Evolutionary conservation across 768 basidiomycete genomes (phyloP).

Genomic region (Boletellus ananiceps): DNA sequence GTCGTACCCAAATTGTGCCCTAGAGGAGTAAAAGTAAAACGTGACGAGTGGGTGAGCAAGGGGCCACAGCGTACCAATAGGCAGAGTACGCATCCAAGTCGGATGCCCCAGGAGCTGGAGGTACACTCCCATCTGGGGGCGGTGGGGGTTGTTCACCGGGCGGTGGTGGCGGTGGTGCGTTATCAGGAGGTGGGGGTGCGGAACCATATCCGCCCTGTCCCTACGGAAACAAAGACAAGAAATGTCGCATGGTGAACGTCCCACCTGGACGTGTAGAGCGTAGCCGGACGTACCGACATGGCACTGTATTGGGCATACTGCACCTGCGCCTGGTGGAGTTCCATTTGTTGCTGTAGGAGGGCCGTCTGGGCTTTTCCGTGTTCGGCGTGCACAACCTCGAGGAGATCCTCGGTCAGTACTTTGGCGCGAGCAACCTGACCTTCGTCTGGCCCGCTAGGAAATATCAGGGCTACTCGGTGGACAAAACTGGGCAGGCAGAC

Average conservation of each 20-base stretch:
- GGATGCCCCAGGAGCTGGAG: constrained; percentile 45
- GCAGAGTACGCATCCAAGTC: constrained; percentile 51
- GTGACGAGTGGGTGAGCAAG: not conserved
- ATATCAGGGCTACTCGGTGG: constrained; percentile 11
- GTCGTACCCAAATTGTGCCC: constrained; percentile 85
- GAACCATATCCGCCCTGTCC: constrained; percentile 32
- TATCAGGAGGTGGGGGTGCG: constrained; percentile 36
- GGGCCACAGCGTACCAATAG: constrained; percentile 48
- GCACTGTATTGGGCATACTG: constrained; percentile 74
- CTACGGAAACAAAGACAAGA: not conserved
- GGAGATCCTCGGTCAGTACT: constrained; percentile 81
- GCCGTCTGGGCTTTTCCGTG: constrained; percentile 72
- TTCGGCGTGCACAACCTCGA: constrained; percentile 83
- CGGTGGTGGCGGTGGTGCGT: constrained; percentile 44
- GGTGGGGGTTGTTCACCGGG: constrained; percentile 52
- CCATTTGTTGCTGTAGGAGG: constrained; percentile 77
- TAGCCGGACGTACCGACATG: constrained; percentile 43
- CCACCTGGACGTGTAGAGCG: not conserved
- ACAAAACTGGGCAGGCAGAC: constrained; percentile 27
- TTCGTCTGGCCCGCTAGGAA: constrained; percentile 69
- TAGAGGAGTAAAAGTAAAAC: constrained; percentile 21
- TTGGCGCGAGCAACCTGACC: constrained; percentile 83
- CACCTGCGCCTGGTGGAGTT: constrained; percentile 76
- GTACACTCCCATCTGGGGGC: constrained; percentile 41
- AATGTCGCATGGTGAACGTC: not conserved